phyloP scores from a whole-genome alignment of 495 filamentous ascomycete species.

The Talaromyces borbonicus region DNA sequence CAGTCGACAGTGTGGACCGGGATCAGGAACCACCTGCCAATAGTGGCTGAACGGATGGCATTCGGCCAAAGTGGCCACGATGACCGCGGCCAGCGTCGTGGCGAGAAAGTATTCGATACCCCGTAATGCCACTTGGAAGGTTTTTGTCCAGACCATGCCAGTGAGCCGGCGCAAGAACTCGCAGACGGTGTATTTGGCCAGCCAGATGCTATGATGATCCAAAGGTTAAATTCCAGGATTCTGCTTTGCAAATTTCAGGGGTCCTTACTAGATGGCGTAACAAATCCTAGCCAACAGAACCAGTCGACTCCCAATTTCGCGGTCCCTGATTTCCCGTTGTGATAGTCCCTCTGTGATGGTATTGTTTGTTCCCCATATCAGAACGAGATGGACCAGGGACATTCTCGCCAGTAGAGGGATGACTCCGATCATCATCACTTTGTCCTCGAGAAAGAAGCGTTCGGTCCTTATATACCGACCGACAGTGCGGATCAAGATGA shows the following conservation, averaged over 20 bases:
- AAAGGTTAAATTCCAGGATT: constrained; percentile 4
- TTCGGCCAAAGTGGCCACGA: constrained; percentile 74
- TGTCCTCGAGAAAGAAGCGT: constrained; percentile 77
- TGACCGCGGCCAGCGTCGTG: constrained; percentile 64
- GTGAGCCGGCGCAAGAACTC: constrained; percentile 81
- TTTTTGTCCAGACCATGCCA: constrained; percentile 55
- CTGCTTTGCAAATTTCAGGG: background rate
- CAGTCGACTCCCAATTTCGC: constrained; percentile 42
- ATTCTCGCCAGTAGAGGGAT: constrained; percentile 76
- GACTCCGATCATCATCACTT: constrained; percentile 67
- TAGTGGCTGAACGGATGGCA: constrained; percentile 78
- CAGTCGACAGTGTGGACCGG: constrained; percentile 71
- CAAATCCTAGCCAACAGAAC: constrained; percentile 44
- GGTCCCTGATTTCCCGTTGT: constrained; percentile 26
- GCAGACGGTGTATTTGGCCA: constrained; percentile 78
- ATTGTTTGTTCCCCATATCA: constrained; percentile 87
- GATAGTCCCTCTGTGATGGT: constrained; percentile 32
- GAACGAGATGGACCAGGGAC: constrained; percentile 74
- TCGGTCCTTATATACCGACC: constrained; percentile 78
- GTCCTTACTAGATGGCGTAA: constrained; percentile 47
- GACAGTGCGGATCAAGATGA: constrained; percentile 65
- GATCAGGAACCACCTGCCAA: constrained; percentile 88
- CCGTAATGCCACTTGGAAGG: constrained; percentile 55
- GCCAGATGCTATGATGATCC: constrained; percentile 63
- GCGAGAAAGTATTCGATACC: constrained; percentile 65